A percentile compares a stretch with the other conserved stretches of the same genome.
These are phyloP conservation scores for Penicillium brevicompactum DNA, from an alignment of 2,329 filamentous ascomycete genomes.

Conservation along the genomic window DNA sequence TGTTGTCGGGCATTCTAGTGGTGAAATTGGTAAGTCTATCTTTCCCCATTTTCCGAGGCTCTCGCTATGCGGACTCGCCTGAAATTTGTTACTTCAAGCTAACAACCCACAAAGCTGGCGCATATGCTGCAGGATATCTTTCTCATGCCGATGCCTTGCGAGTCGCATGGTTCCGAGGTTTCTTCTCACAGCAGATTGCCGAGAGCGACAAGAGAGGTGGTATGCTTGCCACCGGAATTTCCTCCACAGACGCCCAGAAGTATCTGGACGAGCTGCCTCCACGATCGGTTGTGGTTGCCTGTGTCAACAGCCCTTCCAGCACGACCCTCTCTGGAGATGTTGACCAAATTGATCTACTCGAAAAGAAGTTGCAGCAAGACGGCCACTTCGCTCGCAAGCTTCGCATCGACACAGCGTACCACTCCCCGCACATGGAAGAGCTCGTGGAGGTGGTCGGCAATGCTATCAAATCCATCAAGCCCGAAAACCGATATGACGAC, in stretches of 20 bases:
- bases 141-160: constrained; percentile 22
- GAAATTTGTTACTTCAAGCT: not conserved
- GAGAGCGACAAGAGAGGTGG: constrained; percentile 28
- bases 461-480: constrained; percentile 17
- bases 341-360: constrained; percentile 47
- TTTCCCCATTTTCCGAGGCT: not conserved
- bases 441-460: constrained; percentile 15
- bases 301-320: constrained; percentile 57
- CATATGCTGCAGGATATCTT: constrained; percentile 28
- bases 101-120: constrained; percentile 19
- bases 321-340: constrained; percentile 57
- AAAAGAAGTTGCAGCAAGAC: constrained; percentile 45
- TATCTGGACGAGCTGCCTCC: constrained; percentile 16
- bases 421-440: constrained; percentile 25
- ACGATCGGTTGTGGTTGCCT: constrained; percentile 23
- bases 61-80: not conserved
- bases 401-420: constrained; percentile 26
- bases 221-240: constrained; percentile 30
- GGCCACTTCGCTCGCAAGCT: constrained; percentile 23
- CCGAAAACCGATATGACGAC: constrained; percentile 8
- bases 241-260: constrained; percentile 8
- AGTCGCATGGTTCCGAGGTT: constrained; percentile 27
- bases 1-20: constrained; percentile 35
- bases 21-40: constrained; percentile 27
- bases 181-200: constrained; percentile 10